Evolutionary conservation across 139 green algal species (phyloP), one percentile per base, ranked within the genome.

Genomic region (Deuterostichococcus epilithicus): DNA sequence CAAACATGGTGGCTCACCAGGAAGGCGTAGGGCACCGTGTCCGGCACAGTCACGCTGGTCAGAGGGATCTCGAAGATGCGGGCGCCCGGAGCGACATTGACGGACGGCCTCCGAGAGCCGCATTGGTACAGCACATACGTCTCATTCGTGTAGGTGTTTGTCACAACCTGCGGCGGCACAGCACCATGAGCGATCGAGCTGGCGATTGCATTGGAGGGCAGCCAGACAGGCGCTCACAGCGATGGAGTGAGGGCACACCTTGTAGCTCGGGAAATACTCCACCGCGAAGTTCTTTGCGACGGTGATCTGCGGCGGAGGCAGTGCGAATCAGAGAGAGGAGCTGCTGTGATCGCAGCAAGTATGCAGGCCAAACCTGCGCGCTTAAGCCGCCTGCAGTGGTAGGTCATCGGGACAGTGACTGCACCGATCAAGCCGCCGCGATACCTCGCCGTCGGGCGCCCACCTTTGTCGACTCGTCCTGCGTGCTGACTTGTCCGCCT

Each of bases 111-210:
- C 47, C 23, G 1, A 1, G 86, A 83, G 8, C 91, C 91, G 72
- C 91, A 96, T 73, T 92, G 89, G 83, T 89, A 92, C 34, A 96
- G 88, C 35, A 96, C 75, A 73, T 96, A 96, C 10, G 88, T 88
- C 83, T 96, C 84, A n/a, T 85, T 80, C 1, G 72, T 75, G 4
- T 78, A 66, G 0, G 52, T 71, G 63, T 91, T 90, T 5, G 52
- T 83, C 28, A 96, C 84, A 3, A 96, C 80, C 86, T 95, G 76
- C 52, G 36, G 28, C 30, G n/a, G 73, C 34, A 69, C 28, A 30
- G 10, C 20, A 28, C 6, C 0, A 39, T 68, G 20, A 28, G 34
- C 37, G 5, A 70, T 58, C 22, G 26, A 5, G 36, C 10, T 63
- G 0, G 2, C 22, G 38, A 15, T 66, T 28, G 8, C 10, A 68